These are phyloP conservation scores for Acacia melanoxylon DNA, from an alignment of 306 rosid species.

Conservation along the genomic window DNA sequence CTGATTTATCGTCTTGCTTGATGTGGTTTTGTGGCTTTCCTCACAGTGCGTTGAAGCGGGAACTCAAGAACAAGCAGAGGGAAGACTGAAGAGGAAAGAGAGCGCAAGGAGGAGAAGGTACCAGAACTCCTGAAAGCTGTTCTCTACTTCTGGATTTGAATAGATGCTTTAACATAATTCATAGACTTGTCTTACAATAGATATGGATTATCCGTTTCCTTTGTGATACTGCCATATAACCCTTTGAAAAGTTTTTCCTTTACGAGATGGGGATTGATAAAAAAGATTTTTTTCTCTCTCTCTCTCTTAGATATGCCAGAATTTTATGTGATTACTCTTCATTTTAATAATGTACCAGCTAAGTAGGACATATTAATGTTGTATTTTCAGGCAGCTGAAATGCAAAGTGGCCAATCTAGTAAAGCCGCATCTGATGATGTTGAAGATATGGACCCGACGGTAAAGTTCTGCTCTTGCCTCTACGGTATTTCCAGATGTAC, in stretches of 20 bases:
- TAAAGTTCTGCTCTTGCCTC: conserved; percentile 23
- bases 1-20: background rate
- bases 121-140: background rate
- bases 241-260: background rate
- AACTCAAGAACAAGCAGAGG: conserved; percentile 61
- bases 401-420: conserved; percentile 40
- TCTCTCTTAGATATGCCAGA: background rate
- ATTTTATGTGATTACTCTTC: background rate
- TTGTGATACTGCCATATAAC: background rate
- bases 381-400: conserved; percentile 47
- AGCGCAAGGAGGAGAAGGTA: conserved; percentile 79
- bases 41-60: conserved; percentile 77
- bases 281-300: background rate
- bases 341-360: background rate
- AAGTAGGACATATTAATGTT: background rate
- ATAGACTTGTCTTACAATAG: background rate
- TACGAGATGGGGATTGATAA: background rate
- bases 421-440: conserved; percentile 54
- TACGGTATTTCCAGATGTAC: conserved; percentile 1
- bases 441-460: conserved; percentile 93
- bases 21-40: background rate
- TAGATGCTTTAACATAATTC: background rate
- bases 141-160: background rate
- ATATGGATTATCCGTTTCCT: background rate
- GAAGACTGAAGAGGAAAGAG: conserved; percentile 78